Evolutionary conservation across 2,329 filamentous ascomycete species (phyloP), one percentile per base, ranked within the genome.

Genomic region (Paecilomyces sp.): DNA sequence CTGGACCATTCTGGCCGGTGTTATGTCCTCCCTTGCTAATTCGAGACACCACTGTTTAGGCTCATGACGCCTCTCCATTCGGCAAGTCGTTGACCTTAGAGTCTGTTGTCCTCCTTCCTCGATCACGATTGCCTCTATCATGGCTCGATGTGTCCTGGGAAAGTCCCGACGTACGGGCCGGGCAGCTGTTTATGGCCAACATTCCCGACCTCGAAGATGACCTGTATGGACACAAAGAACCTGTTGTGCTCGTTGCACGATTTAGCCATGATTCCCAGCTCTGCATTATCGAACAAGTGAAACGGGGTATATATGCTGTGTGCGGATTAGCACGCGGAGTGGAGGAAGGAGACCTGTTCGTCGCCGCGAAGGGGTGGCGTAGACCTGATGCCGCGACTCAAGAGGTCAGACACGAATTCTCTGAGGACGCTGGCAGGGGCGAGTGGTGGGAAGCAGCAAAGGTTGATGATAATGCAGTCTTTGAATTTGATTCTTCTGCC

Each of bases 211-310:
- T 78, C 2, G 74, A 78, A 63, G 60, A 58, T 11, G 64, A 69
- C n/a, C 57, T 73, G 54, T 62, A 57, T 41, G 53, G 53, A n/a
- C 61, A 58, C 9, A 53, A 53, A 6, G 70, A 72, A 55, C 67
- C 70, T 5, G 62, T 65, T 3, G 72, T 77, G 11, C 64, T 78
- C 6, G 69, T 67, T 5, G 70, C 71, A 12, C 69, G 74, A 28
- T 63, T 73, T 28, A 47, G 64, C 4, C 62, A 64, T 24, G 68
- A 69, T 57, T 68, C 70, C 1, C 68, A 68, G 3, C 60, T 77
- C 4, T 77, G 74, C 60, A 68, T 73, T 28, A 65, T 78, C 8
- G 76, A 78, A 59, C 62, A 71, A 18, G 74, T 77, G 15, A 77
- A 77, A 58, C 62, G 58, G 52, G 71, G 71, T 2, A 67, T 78